Percentiles rank a stretch among this genome's conserved stretches.
These are phyloP conservation scores for Cladosporium cucumerinum DNA, from an alignment of 2,329 filamentous ascomycete genomes.

Conservation along the genomic window DNA sequence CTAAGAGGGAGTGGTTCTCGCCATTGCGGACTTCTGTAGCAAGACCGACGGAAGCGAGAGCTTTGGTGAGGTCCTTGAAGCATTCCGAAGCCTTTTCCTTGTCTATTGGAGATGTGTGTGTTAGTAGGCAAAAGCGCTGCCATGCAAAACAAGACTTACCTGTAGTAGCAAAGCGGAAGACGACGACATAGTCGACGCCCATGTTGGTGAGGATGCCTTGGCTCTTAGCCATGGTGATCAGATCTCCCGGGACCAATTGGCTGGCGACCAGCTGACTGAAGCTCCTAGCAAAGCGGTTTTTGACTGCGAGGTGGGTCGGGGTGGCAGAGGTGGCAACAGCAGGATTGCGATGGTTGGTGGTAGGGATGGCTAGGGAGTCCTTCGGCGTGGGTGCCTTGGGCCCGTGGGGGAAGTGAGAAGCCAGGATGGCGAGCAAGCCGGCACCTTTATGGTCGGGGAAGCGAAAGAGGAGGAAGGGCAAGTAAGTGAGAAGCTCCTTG, in stretches of 20 bases:
- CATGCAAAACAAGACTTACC: conserved; percentile 45
- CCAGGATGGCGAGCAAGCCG: conserved; percentile 14
- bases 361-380: conserved; percentile 4
- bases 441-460: conserved; percentile 10
- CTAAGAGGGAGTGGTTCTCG: conserved; percentile 67
- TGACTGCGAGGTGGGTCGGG: neutral
- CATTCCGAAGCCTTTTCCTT: conserved; percentile 66
- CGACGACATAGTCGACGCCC: conserved; percentile 84
- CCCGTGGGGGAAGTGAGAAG: neutral
- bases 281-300: conserved; percentile 19
- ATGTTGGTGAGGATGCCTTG: conserved; percentile 50
- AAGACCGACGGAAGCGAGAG: conserved; percentile 74
- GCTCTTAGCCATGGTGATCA: conserved; percentile 33
- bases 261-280: conserved; percentile 32
- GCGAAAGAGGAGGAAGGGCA: conserved; percentile 8
- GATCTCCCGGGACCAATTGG: conserved; percentile 28
- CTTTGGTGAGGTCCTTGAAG: conserved; percentile 74
- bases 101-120: conserved; percentile 48
- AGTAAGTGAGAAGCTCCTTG: conserved; percentile 2
- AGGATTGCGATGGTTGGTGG: neutral
- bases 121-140: neutral
- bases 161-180: conserved; percentile 67
- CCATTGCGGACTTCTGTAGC: conserved; percentile 83
- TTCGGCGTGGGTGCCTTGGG: conserved; percentile 6
- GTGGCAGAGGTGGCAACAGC: neutral